Evolutionary conservation across 257 asterid species (phyloP), one percentile per base, ranked within the genome.

Genomic region (Phtheirospermum japonicum): DNA sequence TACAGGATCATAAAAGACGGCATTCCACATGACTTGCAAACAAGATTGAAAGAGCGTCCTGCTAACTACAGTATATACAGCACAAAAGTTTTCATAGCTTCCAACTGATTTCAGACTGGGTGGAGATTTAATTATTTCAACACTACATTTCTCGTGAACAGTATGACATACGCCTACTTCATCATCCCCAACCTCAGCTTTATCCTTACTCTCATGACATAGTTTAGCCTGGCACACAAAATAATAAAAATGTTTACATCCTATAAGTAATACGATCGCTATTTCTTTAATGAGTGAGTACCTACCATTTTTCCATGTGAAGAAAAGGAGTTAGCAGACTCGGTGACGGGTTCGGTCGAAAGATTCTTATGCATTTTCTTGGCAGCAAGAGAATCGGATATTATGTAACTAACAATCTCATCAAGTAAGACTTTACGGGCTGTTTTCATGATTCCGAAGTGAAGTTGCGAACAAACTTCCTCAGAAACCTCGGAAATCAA

Each of bases 371-470:
- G 73, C 50, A 56, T 65, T 78, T 78, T 87, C 82, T 76, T 86
- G 61, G 63, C 63, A 65, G 83, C 75, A 64, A 83, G 67, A 73
- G 76, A 79, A 48, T 86, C 95, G 49, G 85, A 70, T 49, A 89
- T 89, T 76, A 83, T 72, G 75, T 70, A 73, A 46, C 93, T 73
- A 48, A 89, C 85, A 67, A 92, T 89, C 82, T 89, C 97, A 75
- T 92, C 96, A 26, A 92, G 85, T 56, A 87, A 60, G 73, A 83
- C 75, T 64, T 92, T 88, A 14, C 86, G 93, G 73, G 97, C 94
- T 33, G 99, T 73, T 79, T 78, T 92, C 94, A 92, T 86, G 73
- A 92, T 80, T 65, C 87, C 91, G 6, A 32, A 43, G 71, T 89
- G 89, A 59, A 92, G 95, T 70, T 92, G 96, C 20, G 77, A 76